These are phyloP conservation scores for Senecio squalidus DNA, from an alignment of 140 eudicot species.

Conservation along the genomic window DNA sequence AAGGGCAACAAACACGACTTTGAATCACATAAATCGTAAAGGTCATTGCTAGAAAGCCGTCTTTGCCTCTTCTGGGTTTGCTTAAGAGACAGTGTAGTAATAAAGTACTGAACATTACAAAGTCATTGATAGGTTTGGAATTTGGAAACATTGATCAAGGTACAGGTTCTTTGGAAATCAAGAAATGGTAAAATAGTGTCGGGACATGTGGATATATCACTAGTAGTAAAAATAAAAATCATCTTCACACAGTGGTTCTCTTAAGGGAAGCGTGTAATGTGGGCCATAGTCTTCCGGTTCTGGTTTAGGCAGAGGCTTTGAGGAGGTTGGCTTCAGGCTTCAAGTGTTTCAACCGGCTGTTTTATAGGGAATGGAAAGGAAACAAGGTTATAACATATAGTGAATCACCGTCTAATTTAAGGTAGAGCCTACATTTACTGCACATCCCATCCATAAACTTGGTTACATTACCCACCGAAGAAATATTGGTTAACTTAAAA, in stretches of 20 bases:
- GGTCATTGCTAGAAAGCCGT: neutral
- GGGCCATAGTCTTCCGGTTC: slow-evolving; percentile 50
- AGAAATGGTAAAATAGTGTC: slow-evolving; percentile 52
- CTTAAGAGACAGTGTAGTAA: slow-evolving; percentile 21
- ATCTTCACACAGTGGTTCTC: slow-evolving; percentile 65
- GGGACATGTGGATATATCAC: slow-evolving; percentile 70
- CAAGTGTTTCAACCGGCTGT: slow-evolving; percentile 60
- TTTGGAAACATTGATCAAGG: slow-evolving; percentile 44
- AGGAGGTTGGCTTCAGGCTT: slow-evolving; percentile 54
- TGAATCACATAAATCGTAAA: no score
- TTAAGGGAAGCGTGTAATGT: slow-evolving; percentile 51
- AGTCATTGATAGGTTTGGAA: slow-evolving; percentile 34
- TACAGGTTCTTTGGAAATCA: slow-evolving; percentile 58
- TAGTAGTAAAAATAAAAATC: slow-evolving; percentile 29
- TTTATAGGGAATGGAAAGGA: slow-evolving; percentile 71
- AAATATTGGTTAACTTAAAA: slow-evolving; percentile 5
- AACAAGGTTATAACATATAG: slow-evolving; percentile 62
- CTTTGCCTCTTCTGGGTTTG: slow-evolving; percentile 5
- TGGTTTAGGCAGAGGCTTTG: slow-evolving; percentile 76
- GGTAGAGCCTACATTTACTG: slow-evolving; percentile 37
- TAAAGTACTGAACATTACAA: slow-evolving; percentile 22
- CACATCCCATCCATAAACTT: slow-evolving; percentile 27
- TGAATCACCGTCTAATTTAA: no score
- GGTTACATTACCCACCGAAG: slow-evolving; percentile 10
- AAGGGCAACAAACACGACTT: neutral